Conservation (phyloP, 768 basidiomycete species). For the Termitomyces eurrhizus region DNA sequence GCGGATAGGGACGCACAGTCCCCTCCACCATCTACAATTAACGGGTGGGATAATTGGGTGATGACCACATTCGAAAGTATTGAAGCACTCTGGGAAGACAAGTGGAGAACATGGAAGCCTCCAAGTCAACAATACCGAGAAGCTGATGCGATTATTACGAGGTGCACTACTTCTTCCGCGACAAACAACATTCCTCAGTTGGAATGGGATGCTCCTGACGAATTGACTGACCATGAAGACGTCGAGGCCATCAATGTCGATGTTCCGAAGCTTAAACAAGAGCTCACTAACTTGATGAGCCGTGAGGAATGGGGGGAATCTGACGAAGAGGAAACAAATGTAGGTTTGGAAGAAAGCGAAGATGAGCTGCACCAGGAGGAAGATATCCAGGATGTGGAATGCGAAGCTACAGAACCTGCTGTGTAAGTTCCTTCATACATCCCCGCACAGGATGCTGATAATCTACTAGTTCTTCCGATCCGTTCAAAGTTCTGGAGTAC, state of each 20-base stretch:
- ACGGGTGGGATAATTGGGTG: conserved; percentile 67
- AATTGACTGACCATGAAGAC: conserved; percentile 13
- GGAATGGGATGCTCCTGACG: conserved; percentile 6
- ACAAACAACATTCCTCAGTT: neutral
- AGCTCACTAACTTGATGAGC: conserved; percentile 35
- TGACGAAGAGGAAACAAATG: conserved; percentile 19
- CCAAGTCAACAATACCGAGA: neutral
- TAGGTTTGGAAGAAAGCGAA: conserved; percentile 20
- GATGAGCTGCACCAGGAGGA: conserved; percentile 25
- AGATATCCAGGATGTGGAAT: conserved; percentile 18
- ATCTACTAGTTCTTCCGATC: conserved; percentile 6
- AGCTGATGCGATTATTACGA: neutral
- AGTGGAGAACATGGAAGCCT: conserved; percentile 58
- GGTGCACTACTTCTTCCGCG: neutral
- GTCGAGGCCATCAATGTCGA: conserved; percentile 42
- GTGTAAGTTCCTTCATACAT: neutral
- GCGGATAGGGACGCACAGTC: conserved; percentile 27
- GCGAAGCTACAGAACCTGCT: neutral
- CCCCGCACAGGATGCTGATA: neutral
- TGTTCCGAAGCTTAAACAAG: conserved; percentile 47
- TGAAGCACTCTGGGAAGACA: conserved; percentile 78
- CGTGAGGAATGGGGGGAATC: conserved; percentile 24
- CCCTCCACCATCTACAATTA: conserved; percentile 10
- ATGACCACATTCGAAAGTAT: conserved; percentile 91
- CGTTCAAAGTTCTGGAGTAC: conserved; percentile 7